A percentile compares a stretch with the other conserved stretches of the same genome.
These are phyloP conservation scores for Brassica cretica DNA, from an alignment of 345 rosid species.

Conservation along the genomic window DNA sequence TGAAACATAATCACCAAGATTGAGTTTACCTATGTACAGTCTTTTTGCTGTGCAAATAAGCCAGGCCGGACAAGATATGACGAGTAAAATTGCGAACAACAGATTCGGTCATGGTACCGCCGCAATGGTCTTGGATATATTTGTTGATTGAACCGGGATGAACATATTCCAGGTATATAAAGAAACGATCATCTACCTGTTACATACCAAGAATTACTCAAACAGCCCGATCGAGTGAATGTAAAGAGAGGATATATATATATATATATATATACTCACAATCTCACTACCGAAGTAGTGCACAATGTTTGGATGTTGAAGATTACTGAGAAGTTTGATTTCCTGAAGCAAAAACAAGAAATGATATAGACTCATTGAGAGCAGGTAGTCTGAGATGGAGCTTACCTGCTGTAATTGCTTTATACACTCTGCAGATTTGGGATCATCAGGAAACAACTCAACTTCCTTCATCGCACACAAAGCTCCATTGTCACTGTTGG, in stretches of 20 bases:
- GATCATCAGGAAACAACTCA: conserved; percentile 85
- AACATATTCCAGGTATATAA: conserved; percentile 88
- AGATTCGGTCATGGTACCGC: conserved; percentile 88
- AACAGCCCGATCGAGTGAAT: conserved; percentile 8
- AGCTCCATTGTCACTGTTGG: conserved; percentile 94
- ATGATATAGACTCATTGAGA: neutral
- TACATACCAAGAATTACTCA: conserved; percentile 14
- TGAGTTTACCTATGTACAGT: conserved; percentile 77
- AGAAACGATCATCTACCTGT: conserved; percentile 83
- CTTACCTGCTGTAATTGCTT: conserved; percentile 86
- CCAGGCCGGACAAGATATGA: conserved; percentile 86
- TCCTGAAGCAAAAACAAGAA: conserved; percentile 52
- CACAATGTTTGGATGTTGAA: conserved; percentile 94
- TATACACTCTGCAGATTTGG: conserved; percentile 78
- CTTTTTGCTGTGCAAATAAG: conserved; percentile 84
- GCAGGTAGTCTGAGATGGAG: neutral
- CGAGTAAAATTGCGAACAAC: conserved; percentile 91
- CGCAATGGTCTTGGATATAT: conserved; percentile 71
- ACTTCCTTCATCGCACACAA: conserved; percentile 99
- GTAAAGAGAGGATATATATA: conserved; percentile 23
- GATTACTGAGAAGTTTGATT: conserved; percentile 83
- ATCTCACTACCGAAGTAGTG: conserved; percentile 97
- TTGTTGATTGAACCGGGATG: conserved; percentile 96
- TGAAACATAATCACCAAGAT: neutral
- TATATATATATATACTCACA: conserved; percentile 47